Evolutionary conservation across 208 protist species (phyloP).

Genomic region (Eutreptiella sp.): DNA sequence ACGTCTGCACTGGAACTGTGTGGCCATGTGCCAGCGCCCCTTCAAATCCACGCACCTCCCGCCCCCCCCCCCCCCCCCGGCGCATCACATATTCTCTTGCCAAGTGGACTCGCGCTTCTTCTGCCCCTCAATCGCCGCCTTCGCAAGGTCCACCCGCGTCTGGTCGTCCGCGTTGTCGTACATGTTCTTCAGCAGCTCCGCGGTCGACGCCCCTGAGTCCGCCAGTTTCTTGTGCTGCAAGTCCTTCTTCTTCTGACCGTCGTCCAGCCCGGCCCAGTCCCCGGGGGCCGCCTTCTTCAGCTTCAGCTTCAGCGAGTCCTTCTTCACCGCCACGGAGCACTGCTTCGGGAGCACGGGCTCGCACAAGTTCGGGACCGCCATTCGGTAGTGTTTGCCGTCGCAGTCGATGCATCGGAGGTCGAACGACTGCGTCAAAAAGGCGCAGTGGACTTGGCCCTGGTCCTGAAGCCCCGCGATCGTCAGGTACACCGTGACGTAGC

Average conservation of each 20-base stretch:
- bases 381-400: not conserved
- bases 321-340: not conserved
- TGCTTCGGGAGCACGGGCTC: not conserved
- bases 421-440: not conserved
- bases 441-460: not conserved
- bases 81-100: too few relatives aligned
- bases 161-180: conserved; percentile 18
- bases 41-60: too few relatives aligned
- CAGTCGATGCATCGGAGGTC: not conserved
- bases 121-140: conserved; percentile 9
- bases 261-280: conserved; percentile 16
- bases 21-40: too few relatives aligned
- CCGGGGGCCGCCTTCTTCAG: conserved; percentile 1
- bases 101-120: conserved; percentile 7
- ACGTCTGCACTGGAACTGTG: too few relatives aligned
- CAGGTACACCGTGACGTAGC: not conserved
- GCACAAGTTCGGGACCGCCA: not conserved
- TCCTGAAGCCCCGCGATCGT: not conserved
- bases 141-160: conserved; percentile 2
- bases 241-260: conserved; percentile 1
- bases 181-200: conserved; percentile 17
- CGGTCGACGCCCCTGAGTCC: conserved; percentile 1
- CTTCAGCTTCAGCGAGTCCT: not conserved
- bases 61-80: too few relatives aligned
- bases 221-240: conserved; percentile 1